A percentile compares a stretch with the other conserved stretches of the same genome.
phyloP scores from a whole-genome alignment of 2,329 filamentous ascomycete genomes.

The Esteya vermicola region DNA sequence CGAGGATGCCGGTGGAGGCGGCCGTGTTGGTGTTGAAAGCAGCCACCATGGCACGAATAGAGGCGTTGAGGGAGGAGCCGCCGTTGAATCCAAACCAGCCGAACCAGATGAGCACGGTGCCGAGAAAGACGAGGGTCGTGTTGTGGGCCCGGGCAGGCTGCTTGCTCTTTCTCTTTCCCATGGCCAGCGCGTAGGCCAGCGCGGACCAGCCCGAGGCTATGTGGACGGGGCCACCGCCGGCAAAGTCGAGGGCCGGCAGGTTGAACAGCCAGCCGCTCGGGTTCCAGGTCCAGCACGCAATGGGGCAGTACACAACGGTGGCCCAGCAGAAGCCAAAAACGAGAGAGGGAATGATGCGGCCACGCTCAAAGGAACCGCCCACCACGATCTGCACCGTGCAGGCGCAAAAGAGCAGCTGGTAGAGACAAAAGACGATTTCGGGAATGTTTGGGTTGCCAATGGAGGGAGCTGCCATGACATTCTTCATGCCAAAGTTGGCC shows the following conservation, averaged over 20 bases:
- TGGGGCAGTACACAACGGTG: conserved; percentile 46
- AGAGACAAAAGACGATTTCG: conserved; percentile 52
- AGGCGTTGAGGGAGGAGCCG: conserved; percentile 33
- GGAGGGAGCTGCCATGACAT: conserved; percentile 45
- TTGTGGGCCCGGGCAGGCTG: conserved; percentile 45
- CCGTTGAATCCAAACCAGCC: conserved; percentile 43
- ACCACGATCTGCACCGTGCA: conserved; percentile 50
- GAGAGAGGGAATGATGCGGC: conserved; percentile 48
- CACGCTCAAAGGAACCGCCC: conserved; percentile 43
- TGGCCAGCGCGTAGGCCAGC: conserved; percentile 47
- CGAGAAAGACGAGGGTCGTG: conserved; percentile 47
- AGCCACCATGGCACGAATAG: conserved; percentile 36
- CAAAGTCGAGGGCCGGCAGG: conserved; percentile 44
- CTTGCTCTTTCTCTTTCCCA: conserved; percentile 37
- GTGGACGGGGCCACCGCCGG: conserved; percentile 49
- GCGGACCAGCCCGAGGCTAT: conserved; percentile 49
- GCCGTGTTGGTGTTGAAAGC: conserved; percentile 46
- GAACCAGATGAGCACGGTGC: conserved; percentile 52
- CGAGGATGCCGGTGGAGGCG: conserved; percentile 36
- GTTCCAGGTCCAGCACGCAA: conserved; percentile 57
- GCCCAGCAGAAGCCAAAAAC: conserved; percentile 51
- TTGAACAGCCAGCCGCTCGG: conserved; percentile 48
- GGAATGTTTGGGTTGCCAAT: conserved; percentile 41
- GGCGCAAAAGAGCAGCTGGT: conserved; percentile 48
- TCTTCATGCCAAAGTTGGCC: conserved; percentile 44